Percentiles rank a stretch among this genome's conserved stretches.
These are phyloP conservation scores for Dothidotthia symphoricarpi DNA, from an alignment of 2,329 filamentous ascomycete species.

Conservation along the genomic window DNA sequence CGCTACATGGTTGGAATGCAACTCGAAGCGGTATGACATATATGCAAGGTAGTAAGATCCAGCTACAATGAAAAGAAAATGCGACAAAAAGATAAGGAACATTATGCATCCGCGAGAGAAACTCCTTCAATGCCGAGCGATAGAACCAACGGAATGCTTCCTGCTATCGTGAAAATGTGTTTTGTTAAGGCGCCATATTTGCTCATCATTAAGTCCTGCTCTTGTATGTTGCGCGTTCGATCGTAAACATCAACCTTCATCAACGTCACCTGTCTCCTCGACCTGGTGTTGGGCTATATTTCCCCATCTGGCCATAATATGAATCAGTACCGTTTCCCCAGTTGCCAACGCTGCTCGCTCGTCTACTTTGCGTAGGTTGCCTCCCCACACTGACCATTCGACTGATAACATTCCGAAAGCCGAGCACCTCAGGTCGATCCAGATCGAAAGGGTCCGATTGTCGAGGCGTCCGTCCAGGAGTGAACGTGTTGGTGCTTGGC, in stretches of 20 bases:
- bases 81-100: no score
- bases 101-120: no score
- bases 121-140: slow-evolving; percentile 1
- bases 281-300: slow-evolving; percentile 14
- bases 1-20: no score
- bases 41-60: no score
- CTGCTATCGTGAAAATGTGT: slow-evolving; percentile 23
- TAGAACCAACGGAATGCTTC: slow-evolving; percentile 37
- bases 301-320: slow-evolving; percentile 17
- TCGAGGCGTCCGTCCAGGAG: slow-evolving; percentile 27
- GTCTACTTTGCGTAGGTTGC: slow-evolving; percentile 26
- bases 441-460: slow-evolving; percentile 45
- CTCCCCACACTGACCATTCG: slow-evolving; percentile 33
- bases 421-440: slow-evolving; percentile 42
- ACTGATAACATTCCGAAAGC: slow-evolving; percentile 31
- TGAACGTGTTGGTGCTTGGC: slow-evolving; percentile 29
- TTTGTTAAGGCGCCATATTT: not conserved
- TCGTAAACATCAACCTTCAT: not conserved
- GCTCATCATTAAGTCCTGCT: slow-evolving; percentile 1
- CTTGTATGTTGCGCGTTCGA: slow-evolving; percentile 5
- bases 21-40: no score
- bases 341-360: slow-evolving; percentile 31
- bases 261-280: slow-evolving; percentile 14
- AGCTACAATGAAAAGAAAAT: no score
- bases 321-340: slow-evolving; percentile 26